Base-by-base conservation (phyloP, 805 yeast species). In the Yamadazyma akitaensis region DNA sequence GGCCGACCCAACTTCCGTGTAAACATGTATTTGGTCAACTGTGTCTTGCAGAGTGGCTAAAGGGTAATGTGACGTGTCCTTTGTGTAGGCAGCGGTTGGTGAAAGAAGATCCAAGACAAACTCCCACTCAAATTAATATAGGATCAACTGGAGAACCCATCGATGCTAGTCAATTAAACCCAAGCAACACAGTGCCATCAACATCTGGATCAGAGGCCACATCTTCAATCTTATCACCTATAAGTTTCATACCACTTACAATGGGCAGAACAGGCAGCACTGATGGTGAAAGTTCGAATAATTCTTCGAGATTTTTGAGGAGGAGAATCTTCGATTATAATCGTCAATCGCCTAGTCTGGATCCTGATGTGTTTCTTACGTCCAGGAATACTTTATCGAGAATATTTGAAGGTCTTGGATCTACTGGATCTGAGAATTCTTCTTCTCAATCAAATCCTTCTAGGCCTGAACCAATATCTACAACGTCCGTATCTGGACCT, bases 1-100 rank as follows among this genome's bases (percentile, higher is more conserved):
- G 75, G 3, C 85, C 97, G 0, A 73, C 86, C 1, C 69, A 76
- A 48, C 72, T 92, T 77, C 94, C 96, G 0, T 92, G 99, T 63
- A 81, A 81, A 8, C 99, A 92, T 60, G 60, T 82, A 0, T 92
- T 94, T 70, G 98, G 99, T 6, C 76, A 82, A 51, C 77, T 80
- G n/a, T 92, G 99, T 68, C 70, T 90, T 19, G 78, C 73, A 48
- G 88, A 85, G 55, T 92, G 99, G 99, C 77, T 92, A 42, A 77
- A 76, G 50, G 68, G 78, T 19, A 82, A 85, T 56, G 76, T 80
- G 26, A 80, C 88, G 2, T 91, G 98, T 62, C 99, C 99, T 0
- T 65, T 92, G 40, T 92, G 99, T 62, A 80, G 98, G 48, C 71
- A 71, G 14, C 68, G 75, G 17, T 68, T 44, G 32, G 33, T 34